Conservation (phyloP, 2,329 filamentous ascomycete genomes). For the Xylariaceae sp. region DNA sequence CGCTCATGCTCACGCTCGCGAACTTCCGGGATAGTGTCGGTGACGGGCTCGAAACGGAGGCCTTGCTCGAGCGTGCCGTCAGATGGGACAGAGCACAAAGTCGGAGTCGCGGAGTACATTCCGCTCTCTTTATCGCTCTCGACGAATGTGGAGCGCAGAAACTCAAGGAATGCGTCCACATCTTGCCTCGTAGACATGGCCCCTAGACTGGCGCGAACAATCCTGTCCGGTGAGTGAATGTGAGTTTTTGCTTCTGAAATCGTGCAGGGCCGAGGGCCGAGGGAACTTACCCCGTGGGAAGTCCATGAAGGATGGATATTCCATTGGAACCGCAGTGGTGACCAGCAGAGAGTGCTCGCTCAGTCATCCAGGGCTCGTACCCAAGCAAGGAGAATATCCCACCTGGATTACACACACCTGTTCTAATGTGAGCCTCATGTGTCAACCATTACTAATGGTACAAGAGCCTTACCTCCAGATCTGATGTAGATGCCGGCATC, state of each 20-base stretch:
- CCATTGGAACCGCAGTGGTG: conserved; percentile 63
- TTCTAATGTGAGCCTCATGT: conserved; percentile 14
- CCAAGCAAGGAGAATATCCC: conserved; percentile 54
- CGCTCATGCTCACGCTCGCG: conserved; percentile 2
- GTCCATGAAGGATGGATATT: conserved; percentile 57
- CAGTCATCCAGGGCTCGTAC: conserved; percentile 61
- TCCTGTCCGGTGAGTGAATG: conserved; percentile 43
- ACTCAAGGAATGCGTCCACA: conserved; percentile 55
- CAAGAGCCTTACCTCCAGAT: conserved; percentile 53
- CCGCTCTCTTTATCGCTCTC: conserved; percentile 31
- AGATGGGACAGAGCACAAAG: conserved; percentile 25
- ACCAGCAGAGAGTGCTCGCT: conserved; percentile 59
- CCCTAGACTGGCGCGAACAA: conserved; percentile 65
- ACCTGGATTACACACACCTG: conserved; percentile 56
- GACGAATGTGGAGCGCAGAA: conserved; percentile 50
- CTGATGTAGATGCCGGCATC: conserved; percentile 63
- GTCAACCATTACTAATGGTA: background rate
- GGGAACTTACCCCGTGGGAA: conserved; percentile 56
- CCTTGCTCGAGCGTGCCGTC: conserved; percentile 17
- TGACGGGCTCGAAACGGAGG: background rate
- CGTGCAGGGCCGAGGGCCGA: background rate
- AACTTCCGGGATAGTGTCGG: conserved; percentile 3
- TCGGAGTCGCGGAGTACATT: conserved; percentile 24
- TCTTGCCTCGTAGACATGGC: conserved; percentile 65
- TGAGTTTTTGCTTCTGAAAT: conserved; percentile 1